Evolutionary conservation across 2,329 filamentous ascomycete species (phyloP).

Genomic region (Penicillium sp.): DNA sequence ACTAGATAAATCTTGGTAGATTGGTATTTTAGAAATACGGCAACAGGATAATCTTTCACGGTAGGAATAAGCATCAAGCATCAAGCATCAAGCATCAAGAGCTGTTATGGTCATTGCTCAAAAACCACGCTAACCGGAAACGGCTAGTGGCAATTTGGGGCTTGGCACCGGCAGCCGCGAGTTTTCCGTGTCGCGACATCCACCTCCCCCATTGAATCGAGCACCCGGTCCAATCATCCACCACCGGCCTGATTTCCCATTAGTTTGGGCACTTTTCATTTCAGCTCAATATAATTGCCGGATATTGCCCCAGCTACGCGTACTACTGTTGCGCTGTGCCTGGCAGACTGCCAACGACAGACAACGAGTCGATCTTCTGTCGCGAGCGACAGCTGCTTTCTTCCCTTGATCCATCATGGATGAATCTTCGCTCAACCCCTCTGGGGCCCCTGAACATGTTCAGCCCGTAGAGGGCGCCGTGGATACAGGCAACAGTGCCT

Average conservation of each 20-base stretch:
- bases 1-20: no score
- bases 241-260: conserved; percentile 12
- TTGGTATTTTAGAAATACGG: no score
- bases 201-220: conserved; percentile 29
- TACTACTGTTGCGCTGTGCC: conserved; percentile 12
- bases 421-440: conserved; percentile 28
- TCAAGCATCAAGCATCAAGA: no score
- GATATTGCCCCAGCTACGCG: conserved; percentile 4
- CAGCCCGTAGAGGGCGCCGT: conserved; percentile 29
- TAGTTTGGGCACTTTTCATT: conserved; percentile 6
- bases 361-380: conserved; percentile 30
- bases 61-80: not conserved
- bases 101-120: not conserved
- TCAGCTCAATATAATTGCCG: conserved; percentile 8
- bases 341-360: conserved; percentile 19
- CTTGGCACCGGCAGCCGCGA: conserved; percentile 32
- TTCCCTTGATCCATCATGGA: conserved; percentile 35
- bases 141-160: conserved; percentile 17
- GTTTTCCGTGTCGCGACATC: conserved; percentile 33
- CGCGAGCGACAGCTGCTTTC: conserved; percentile 29
- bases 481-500: conserved; percentile 27
- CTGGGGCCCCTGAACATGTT: conserved; percentile 28
- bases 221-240: conserved; percentile 23
- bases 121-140: conserved; percentile 7
- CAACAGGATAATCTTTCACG: not conserved